Base-by-base conservation (phyloP, 2,329 filamentous ascomycete genomes). In the Clonostachys rhizophaga region DNA sequence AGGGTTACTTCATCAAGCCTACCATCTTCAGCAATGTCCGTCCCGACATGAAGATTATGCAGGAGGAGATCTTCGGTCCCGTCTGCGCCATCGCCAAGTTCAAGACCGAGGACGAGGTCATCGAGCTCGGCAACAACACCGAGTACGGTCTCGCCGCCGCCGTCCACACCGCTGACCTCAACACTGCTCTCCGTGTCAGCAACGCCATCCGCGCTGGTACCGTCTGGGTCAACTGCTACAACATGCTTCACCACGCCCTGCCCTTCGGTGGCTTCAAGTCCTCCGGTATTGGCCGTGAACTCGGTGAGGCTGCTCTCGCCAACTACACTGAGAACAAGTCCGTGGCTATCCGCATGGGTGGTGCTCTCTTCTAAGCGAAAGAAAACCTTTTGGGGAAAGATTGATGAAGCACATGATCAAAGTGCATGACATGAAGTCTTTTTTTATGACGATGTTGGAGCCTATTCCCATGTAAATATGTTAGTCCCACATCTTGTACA, bases 31-130 rank as follows among this genome's bases (percentile, higher is more conserved):
- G 79, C 68, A 83, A 89, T 62, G 88, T 91, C 55, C 80, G 72
- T 47, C 73, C 82, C 55, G 79, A 91, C 66, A 91, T 91, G 87
- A 89, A 87, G 79, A 91, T 94, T 62, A 83, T 89, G 70, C 79
- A 88, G 68, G 87, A 92, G 71, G 89, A 94, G 72, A 91, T 94
- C 68, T 94, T 94, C 65, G 89, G 89, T 52, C 89, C 89, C 49
- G 89, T 94, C 52, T 86, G 83, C 73, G 78, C 84, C 57, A 84
- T 92, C 58, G 78, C 84, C 72, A 91, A 91, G 74, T 92, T 94
- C 78, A 84, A 83, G 72, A 81, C 76, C 60, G 83, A 87, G 71
- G 87, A 83, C 20, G 89, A 94, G 45, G 87, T 80, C 53, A 83
- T 92, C 70, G 70, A 74, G 57, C 70, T 86, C 43, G 87, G 78